Conservation (phyloP, 495 filamentous ascomycete species). For the Opeltia flavorubescens region DNA sequence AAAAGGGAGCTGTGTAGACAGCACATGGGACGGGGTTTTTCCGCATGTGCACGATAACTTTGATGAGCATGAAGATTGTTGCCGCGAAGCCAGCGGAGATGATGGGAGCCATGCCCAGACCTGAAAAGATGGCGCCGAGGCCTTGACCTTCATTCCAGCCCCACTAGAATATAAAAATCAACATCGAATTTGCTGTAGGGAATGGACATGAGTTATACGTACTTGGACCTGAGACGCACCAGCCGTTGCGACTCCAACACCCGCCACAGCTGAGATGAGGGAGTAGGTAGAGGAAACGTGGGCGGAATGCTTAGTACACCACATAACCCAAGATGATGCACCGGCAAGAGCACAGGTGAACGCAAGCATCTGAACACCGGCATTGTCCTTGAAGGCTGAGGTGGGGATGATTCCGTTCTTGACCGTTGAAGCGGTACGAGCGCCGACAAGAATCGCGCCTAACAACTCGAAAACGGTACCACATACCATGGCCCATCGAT, state of each 20-base stretch:
- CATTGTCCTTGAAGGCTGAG: constrained; percentile 33
- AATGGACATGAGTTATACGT: too few relatives aligned
- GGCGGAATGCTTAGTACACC: neutral
- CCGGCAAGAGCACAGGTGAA: constrained; percentile 43
- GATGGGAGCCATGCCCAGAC: constrained; percentile 44
- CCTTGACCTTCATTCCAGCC: constrained; percentile 47
- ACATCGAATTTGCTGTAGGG: too few relatives aligned
- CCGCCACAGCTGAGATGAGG: constrained; percentile 46
- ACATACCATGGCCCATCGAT: constrained; percentile 53
- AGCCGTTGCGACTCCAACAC: constrained; percentile 46
- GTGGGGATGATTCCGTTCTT: constrained; percentile 43
- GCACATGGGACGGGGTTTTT: constrained; percentile 42
- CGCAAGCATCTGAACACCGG: constrained; percentile 44
- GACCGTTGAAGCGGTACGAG: constrained; percentile 45
- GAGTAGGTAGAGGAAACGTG: constrained; percentile 34
- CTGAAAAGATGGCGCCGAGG: constrained; percentile 46
- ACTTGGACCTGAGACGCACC: constrained; percentile 39
- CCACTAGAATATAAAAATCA: too few relatives aligned
- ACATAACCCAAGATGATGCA: constrained; percentile 15
- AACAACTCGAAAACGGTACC: constrained; percentile 49
- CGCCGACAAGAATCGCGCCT: constrained; percentile 45
- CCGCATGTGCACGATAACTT: constrained; percentile 41
- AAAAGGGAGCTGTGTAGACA: constrained; percentile 43
- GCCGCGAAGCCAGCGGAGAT: constrained; percentile 43
- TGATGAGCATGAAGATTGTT: constrained; percentile 47